Evolutionary conservation across 129 eudicot genomes (phyloP), one percentile per base, ranked within the genome.

Genomic region (Saposhnikovia divaricata): DNA sequence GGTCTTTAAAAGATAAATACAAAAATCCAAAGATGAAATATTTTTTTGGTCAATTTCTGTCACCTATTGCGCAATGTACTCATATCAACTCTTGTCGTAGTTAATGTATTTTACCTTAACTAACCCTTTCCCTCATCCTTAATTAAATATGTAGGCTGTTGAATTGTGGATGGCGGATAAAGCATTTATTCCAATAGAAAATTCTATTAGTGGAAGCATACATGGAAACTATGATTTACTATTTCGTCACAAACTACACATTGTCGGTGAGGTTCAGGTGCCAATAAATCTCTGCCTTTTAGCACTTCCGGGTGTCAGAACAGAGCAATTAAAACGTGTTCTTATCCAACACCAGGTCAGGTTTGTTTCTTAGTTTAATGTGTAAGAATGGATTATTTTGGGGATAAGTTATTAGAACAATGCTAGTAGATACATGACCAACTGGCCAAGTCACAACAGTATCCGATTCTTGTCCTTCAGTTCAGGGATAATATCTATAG

Each of bases 121-220:
- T 53, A 9, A 23, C 63, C 37, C 69, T 61, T 61, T 4, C 66
- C 37, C 69, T 61, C 31, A n/a, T 61, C 69, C 34, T 61, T 25
- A 61, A 9, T 11, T n/a, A 61, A n/a, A 82, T 85, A 77, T 4
- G 80, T 85, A 92, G 98, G 98, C 98, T 25, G 97, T 95, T 69
- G 98, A 95, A 65, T 78, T 92, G 83, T 89, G 93, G 96, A 47
- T 95, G 78, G 94, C 90, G 76, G 97, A 95, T 78, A 92, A 89
- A 86, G 98, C 97, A n/a, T 91, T 95, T 34, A 90, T 95, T 55
- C 97, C 98, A 15, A 95, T 95, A 12, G 98, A 95, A 85, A 95
- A 90, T 65, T 89, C 98, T 42, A 87, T 90, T 28, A 96, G 92
- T 31, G 98, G 97, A 81, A 95, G 97, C 83, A 87, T 95, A 73